Percentiles rank a stretch among this genome's conserved stretches.
Conservation (phyloP, 768 basidiomycete genomes). For the Pluteus cervinus region DNA sequence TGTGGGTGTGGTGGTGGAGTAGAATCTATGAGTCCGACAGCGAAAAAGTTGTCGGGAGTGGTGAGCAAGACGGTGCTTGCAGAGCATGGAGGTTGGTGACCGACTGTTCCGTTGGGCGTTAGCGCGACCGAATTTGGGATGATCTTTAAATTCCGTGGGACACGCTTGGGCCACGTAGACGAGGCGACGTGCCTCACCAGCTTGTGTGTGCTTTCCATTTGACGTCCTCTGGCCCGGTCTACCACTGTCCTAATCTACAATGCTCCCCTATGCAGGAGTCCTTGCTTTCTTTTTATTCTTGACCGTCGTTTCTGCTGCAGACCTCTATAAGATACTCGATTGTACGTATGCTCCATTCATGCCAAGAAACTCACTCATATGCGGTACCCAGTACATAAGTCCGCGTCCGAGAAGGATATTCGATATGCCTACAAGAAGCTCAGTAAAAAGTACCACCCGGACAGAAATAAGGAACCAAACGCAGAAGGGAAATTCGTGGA, state of each 20-base stretch:
- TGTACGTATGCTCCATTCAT: conserved; percentile 41
- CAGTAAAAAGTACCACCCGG: conserved; percentile 87
- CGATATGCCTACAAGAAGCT: conserved; percentile 88
- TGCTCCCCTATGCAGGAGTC: conserved; percentile 29
- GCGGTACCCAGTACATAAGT: conserved; percentile 51
- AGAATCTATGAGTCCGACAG: no score
- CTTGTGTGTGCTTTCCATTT: not conserved
- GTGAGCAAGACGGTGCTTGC: no score
- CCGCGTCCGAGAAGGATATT: conserved; percentile 85
- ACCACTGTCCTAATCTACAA: conserved; percentile 5
- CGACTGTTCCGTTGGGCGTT: no score
- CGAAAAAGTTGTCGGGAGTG: no score
- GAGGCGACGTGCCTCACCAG: no score
- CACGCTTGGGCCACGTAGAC: conserved; percentile 7
- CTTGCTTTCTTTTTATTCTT: conserved; percentile 34
- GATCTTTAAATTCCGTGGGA: no score
- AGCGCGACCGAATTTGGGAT: no score
- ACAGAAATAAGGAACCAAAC: conserved; percentile 85
- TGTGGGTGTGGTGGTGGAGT: conserved; percentile 9
- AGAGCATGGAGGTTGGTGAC: no score
- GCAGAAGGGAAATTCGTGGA: conserved; percentile 88
- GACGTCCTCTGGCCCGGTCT: not conserved
- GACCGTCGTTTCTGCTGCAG: conserved; percentile 45
- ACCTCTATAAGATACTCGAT: conserved; percentile 80
- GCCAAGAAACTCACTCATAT: conserved; percentile 14